Conservation (phyloP, 257 asterid genomes). For the Primulina huaijiensis region DNA sequence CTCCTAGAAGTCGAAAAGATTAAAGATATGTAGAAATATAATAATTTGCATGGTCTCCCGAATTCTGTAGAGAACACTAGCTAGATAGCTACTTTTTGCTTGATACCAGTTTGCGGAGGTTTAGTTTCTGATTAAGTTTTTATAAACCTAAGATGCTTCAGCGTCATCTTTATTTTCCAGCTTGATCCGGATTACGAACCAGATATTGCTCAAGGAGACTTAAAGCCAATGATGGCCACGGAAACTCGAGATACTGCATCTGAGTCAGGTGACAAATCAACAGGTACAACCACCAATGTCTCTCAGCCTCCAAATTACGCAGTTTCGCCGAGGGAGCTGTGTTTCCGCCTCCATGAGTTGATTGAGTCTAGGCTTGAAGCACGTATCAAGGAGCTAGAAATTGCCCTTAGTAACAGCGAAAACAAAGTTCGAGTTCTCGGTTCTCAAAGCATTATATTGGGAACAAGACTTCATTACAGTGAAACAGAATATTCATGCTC, state of each 20-base stretch:
- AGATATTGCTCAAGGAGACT: conserved; percentile 40
- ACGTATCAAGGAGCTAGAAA: conserved; percentile 56
- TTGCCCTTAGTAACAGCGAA: conserved; percentile 36
- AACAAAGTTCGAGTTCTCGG: conserved; percentile 27
- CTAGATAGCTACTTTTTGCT: neutral
- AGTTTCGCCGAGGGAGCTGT: conserved; percentile 63
- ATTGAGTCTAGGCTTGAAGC: conserved; percentile 54
- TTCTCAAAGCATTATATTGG: conserved; percentile 25
- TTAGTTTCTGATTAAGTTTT: conserved; percentile 8
- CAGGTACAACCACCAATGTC: conserved; percentile 20
- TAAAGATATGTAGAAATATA: neutral
- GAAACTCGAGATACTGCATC: conserved; percentile 16
- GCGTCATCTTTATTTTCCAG: conserved; percentile 32
- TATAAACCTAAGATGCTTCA: neutral
- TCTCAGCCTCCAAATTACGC: conserved; percentile 46
- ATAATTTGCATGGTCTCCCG: neutral
- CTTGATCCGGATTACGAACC: conserved; percentile 45
- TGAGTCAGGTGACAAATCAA: conserved; percentile 31
- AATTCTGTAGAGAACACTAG: neutral
- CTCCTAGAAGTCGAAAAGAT: neutral
- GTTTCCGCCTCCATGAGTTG: conserved; percentile 55
- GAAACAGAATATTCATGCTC: conserved; percentile 32
- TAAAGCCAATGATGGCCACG: conserved; percentile 27
- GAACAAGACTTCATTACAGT: conserved; percentile 26
- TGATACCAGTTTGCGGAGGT: neutral